These are phyloP conservation scores for Aureobasidium sp. DNA, from an alignment of 2,329 filamentous ascomycete species.

Conservation along the genomic window DNA sequence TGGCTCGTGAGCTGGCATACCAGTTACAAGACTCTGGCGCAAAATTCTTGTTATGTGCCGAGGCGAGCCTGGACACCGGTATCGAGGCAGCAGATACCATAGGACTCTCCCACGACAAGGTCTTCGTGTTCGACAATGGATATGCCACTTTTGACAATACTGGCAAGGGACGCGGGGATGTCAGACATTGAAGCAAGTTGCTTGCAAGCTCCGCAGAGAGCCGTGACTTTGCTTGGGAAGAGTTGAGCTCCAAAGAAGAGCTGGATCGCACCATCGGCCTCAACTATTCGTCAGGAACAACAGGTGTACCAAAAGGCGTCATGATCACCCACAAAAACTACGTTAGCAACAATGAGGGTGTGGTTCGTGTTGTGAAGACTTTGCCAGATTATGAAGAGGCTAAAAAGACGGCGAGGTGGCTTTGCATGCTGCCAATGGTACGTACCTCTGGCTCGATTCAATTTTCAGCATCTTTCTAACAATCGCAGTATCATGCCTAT, in stretches of 20 bases:
- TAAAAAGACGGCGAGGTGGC: conserved; percentile 34
- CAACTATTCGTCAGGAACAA: conserved; percentile 74
- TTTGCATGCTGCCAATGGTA: conserved; percentile 64
- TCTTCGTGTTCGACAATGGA: conserved; percentile 60
- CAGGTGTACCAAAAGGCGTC: conserved; percentile 61
- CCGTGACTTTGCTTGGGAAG: conserved; percentile 54
- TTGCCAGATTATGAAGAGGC: conserved; percentile 43
- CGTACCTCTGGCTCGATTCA: not conserved
- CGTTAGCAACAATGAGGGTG: conserved; percentile 60
- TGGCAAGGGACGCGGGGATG: conserved; percentile 29
- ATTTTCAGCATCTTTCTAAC: not conserved
- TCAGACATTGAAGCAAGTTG: conserved; percentile 57
- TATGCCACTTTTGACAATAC: conserved; percentile 36
- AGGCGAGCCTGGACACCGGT: conserved; percentile 52
- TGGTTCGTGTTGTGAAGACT: conserved; percentile 40
- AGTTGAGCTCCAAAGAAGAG: conserved; percentile 43
- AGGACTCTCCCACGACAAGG: conserved; percentile 44
- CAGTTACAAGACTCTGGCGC: conserved; percentile 67
- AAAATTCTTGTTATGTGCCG: conserved; percentile 57
- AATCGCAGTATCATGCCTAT: conserved; percentile 40
- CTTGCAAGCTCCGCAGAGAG: conserved; percentile 46
- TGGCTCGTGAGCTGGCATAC: conserved; percentile 63
- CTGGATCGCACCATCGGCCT: conserved; percentile 53
- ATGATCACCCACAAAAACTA: conserved; percentile 72
- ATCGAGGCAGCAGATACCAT: conserved; percentile 56